These are phyloP conservation scores for Chamaecrista fasciculata DNA, from an alignment of 306 rosid genomes.

Conservation along the genomic window DNA sequence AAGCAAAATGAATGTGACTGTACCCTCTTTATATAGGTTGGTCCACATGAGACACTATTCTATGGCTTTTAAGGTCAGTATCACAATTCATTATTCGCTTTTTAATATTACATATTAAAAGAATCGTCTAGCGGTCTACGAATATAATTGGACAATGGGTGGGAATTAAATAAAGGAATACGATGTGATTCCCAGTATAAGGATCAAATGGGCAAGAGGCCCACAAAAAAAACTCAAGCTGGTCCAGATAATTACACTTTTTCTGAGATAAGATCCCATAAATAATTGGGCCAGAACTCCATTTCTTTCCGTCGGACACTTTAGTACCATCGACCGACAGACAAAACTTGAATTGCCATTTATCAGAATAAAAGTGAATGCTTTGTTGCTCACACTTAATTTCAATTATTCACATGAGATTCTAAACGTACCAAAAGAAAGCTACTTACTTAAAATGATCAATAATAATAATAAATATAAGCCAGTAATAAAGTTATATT, in stretches of 20 bases:
- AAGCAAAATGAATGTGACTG: conserved; percentile 25
- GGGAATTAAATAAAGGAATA: too few species aligned
- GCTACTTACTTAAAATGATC: background rate
- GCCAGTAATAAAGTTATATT: too few species aligned
- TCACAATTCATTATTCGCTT: background rate
- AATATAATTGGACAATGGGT: too few species aligned
- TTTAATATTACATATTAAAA: too few species aligned
- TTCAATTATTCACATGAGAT: too few species aligned
- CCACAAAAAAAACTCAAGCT: background rate
- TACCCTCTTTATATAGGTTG: conserved; percentile 8
- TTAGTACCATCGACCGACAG: background rate
- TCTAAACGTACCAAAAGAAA: too few species aligned
- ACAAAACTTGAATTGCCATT: background rate
- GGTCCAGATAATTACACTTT: background rate
- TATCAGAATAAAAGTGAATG: too few species aligned
- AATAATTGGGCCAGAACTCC: background rate
- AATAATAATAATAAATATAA: too few species aligned
- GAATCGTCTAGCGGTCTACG: too few species aligned
- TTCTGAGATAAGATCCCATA: background rate
- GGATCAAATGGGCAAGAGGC: background rate
- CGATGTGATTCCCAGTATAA: too few species aligned
- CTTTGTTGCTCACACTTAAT: too few species aligned
- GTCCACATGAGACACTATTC: conserved; percentile 27
- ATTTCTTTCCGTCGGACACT: background rate
- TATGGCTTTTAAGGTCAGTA: conserved; percentile 25